phyloP scores from a whole-genome alignment of 768 basidiomycete genomes.

The Phallus indusiatus region DNA sequence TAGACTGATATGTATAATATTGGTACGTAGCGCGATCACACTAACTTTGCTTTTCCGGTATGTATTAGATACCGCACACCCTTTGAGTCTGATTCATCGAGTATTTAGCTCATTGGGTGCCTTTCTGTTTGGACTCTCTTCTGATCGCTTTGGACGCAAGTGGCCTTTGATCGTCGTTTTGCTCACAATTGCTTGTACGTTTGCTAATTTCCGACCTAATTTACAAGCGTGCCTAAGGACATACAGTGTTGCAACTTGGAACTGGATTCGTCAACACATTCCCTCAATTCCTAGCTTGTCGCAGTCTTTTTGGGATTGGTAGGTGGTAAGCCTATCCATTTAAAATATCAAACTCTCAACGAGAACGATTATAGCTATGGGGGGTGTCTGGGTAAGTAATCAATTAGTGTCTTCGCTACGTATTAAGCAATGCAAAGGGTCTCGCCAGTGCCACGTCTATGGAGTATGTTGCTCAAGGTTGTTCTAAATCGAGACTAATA shows the following conservation, averaged over 20 bases:
- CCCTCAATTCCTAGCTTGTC: conserved; percentile 28
- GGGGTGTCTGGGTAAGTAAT: conserved; percentile 14
- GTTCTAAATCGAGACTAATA: background rate
- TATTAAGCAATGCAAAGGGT: background rate
- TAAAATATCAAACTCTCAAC: no score
- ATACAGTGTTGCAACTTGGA: conserved; percentile 26
- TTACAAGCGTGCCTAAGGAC: conserved; percentile 17
- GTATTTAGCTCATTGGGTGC: conserved; percentile 18
- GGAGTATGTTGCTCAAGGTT: background rate
- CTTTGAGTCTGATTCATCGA: background rate
- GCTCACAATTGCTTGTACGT: conserved; percentile 18
- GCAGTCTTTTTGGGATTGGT: conserved; percentile 25
- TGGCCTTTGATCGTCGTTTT: conserved; percentile 30
- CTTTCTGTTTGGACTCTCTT: conserved; percentile 23
- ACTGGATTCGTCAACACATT: conserved; percentile 30
- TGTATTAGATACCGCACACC: background rate
- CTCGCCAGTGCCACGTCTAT: conserved; percentile 5
- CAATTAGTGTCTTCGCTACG: background rate
- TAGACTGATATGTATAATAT: no score
- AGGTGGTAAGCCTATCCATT: conserved; percentile 6
- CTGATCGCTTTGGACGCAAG: conserved; percentile 35
- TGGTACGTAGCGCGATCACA: conserved; percentile 22
- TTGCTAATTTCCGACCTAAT: background rate
- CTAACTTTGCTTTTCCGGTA: conserved; percentile 34
- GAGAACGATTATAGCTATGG: conserved; percentile 24